phyloP scores from a whole-genome alignment of 2,329 filamentous ascomycete species.

The Sarocladium brachiariae region DNA sequence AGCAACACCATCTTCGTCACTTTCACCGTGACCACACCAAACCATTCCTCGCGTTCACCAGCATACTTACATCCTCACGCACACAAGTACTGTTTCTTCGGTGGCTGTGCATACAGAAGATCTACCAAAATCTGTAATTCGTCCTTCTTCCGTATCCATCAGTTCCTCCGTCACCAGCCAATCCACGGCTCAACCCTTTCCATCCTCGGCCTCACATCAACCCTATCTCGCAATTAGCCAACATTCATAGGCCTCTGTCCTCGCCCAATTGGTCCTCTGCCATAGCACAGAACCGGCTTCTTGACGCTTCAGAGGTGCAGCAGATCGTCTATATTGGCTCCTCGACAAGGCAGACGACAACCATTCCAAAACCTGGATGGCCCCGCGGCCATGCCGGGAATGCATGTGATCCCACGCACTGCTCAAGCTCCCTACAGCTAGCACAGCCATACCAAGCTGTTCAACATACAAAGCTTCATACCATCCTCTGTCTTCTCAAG shows the following conservation, averaged over 20 bases:
- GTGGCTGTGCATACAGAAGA: background rate
- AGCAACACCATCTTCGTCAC: too few relatives aligned
- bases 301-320: too few relatives aligned
- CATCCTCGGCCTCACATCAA: background rate
- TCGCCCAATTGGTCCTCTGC: background rate
- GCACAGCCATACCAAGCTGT: background rate
- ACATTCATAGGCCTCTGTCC: background rate
- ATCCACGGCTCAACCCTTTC: background rate
- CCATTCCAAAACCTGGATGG: background rate
- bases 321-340: too few relatives aligned
- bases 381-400: conserved; percentile 8
- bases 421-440: conserved; percentile 51
- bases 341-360: background rate
- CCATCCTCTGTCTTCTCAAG: background rate
- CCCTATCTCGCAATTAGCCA: too few relatives aligned
- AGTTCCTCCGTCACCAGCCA: background rate
- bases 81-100: background rate
- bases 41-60: background rate
- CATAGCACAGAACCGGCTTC: too few relatives aligned
- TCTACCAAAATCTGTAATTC: background rate
- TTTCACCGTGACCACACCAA: background rate
- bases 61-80: background rate
- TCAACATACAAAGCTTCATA: background rate
- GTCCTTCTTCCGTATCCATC: background rate
- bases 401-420: conserved; percentile 30